A percentile compares a stretch with the other conserved stretches of the same genome.
Evolutionary conservation across 768 basidiomycete species (phyloP).

Genomic region (Tubosaeta sp.): DNA sequence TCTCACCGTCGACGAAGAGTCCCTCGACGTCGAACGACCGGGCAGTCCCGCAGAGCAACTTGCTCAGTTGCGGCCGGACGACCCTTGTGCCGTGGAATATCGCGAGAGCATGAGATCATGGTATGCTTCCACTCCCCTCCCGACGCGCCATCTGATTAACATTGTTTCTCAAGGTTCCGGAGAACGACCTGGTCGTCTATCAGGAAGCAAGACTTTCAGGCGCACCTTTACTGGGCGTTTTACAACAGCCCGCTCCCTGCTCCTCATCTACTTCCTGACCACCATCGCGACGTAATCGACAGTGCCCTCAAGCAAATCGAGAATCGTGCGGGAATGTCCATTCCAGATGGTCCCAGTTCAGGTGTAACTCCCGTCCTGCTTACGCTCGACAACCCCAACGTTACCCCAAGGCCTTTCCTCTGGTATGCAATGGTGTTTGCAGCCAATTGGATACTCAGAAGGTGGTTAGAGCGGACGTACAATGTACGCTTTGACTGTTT

Average conservation of each 20-base stretch:
- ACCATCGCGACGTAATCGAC: constrained; percentile 50
- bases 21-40: constrained; percentile 44
- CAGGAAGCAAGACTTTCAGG: constrained; percentile 53
- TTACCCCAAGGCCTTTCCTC: constrained; percentile 62
- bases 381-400: constrained; percentile 72
- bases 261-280: constrained; percentile 40
- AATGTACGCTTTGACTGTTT: constrained; percentile 42
- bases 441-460: constrained; percentile 46
- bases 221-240: constrained; percentile 84
- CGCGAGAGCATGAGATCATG: constrained; percentile 61
- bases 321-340: constrained; percentile 61
- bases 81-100: constrained; percentile 72
- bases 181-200: constrained; percentile 72
- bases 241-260: constrained; percentile 64
- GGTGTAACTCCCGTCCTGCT: constrained; percentile 55
- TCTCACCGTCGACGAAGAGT: constrained; percentile 54
- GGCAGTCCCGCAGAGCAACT: constrained; percentile 61
- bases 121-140: constrained; percentile 18
- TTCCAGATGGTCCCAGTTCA: constrained; percentile 59
- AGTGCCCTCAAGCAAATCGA: constrained; percentile 61
- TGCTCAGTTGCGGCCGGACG: constrained; percentile 51
- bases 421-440: constrained; percentile 54
- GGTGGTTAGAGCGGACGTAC: constrained; percentile 40
- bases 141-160: neutral
- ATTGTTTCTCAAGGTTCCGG: constrained; percentile 50